phyloP scores from a whole-genome alignment of 169 alveolate species.

The Cytauxzoon felis region DNA sequence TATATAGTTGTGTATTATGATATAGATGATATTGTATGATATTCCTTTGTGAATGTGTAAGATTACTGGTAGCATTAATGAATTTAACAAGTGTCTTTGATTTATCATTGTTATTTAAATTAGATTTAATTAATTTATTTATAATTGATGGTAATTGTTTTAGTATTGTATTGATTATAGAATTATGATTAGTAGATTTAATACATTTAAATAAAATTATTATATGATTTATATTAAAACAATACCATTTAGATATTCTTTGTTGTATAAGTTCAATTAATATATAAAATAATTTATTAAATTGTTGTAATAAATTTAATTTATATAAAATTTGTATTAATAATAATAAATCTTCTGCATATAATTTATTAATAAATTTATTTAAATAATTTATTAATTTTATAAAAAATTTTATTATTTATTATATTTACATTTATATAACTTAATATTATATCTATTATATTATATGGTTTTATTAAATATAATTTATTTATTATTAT shows the following conservation, averaged over 20 bases:
- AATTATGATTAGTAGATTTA: slow-evolving; percentile 12
- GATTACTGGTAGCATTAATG: slow-evolving; percentile 10
- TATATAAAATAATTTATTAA: slow-evolving; percentile 9
- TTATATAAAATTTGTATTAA: slow-evolving; percentile 21
- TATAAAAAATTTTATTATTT: slow-evolving; percentile 1
- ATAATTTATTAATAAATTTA: slow-evolving; percentile 27
- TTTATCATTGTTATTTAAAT: not conserved
- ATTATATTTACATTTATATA: slow-evolving; percentile 28
- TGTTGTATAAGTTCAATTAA: slow-evolving; percentile 49
- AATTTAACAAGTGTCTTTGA: slow-evolving; percentile 12
- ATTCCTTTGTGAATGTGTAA: slow-evolving; percentile 20
- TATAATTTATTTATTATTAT: slow-evolving; percentile 43
- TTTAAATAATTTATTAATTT: slow-evolving; percentile 27
- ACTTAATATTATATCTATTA: slow-evolving; percentile 47
- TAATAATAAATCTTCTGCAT: slow-evolving; percentile 56
- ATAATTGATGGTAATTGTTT: slow-evolving; percentile 26
- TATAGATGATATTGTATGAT: slow-evolving; percentile 30
- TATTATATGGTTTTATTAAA: slow-evolving; percentile 55
- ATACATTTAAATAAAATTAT: slow-evolving; percentile 40
- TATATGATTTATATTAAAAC: slow-evolving; percentile 38
- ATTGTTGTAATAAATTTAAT: not conserved
- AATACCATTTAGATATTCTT: slow-evolving; percentile 48
- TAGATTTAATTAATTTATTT: slow-evolving; percentile 15
- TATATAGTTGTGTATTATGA: slow-evolving; percentile 32
- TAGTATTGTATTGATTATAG: slow-evolving; percentile 9